Percentiles rank a stretch among this genome's conserved stretches.
Conservation (phyloP, 1,284 basidiomycete species). For the Chalciporus sp. region DNA sequence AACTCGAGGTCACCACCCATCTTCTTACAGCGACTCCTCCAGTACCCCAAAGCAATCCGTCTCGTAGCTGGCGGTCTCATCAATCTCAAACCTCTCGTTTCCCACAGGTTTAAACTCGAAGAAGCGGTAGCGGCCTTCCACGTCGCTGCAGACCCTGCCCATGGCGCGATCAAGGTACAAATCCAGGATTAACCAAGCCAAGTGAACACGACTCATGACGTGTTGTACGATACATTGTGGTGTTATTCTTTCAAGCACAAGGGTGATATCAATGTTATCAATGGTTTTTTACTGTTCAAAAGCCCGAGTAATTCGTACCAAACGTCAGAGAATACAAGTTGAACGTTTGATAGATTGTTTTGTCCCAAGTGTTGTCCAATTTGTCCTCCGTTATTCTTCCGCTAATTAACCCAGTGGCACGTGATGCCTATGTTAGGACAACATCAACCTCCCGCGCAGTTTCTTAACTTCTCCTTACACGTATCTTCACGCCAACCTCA, state of each 20-base stretch:
- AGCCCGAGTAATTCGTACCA: too few species aligned
- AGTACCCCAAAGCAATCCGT: conserved; percentile 83
- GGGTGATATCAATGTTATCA: background rate
- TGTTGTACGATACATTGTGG: background rate
- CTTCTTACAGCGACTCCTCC: background rate
- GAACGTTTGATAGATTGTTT: too few species aligned
- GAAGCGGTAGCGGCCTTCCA: conserved; percentile 81
- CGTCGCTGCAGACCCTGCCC: conserved; percentile 66
- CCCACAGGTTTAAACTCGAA: conserved; percentile 79
- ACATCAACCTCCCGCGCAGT: background rate
- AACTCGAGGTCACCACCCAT: background rate
- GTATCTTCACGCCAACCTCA: background rate
- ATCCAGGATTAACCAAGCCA: conserved; percentile 46
- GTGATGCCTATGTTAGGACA: conserved; percentile 18
- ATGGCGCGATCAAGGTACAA: conserved; percentile 69
- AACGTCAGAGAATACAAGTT: too few species aligned
- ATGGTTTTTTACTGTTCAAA: background rate
- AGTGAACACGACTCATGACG: too few species aligned
- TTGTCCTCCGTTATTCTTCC: too few species aligned
- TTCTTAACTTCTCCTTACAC: conserved; percentile 7
- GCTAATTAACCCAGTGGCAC: conserved; percentile 7
- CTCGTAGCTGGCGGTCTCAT: conserved; percentile 75
- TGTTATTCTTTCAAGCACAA: background rate
- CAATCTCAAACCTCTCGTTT: conserved; percentile 79
- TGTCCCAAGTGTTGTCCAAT: too few species aligned